Conservation (phyloP, 1,284 basidiomycete species). For the Dichomitus squalens region DNA sequence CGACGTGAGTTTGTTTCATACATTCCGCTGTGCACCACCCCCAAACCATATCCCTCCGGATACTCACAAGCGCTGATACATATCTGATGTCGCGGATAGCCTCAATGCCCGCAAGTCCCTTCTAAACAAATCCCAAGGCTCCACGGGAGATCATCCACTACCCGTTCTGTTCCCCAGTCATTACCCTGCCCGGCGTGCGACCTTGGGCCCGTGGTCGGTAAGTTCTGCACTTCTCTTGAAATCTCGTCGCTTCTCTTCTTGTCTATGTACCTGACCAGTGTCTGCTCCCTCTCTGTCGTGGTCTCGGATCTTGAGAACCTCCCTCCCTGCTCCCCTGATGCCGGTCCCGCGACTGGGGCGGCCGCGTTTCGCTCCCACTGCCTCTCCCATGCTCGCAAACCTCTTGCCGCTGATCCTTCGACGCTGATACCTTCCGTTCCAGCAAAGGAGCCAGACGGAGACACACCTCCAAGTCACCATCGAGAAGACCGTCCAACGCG, state of each 20-base stretch:
- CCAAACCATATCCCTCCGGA: not conserved
- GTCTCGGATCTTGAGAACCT: not conserved
- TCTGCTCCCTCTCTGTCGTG: not conserved
- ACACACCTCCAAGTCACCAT: slow-evolving; percentile 33
- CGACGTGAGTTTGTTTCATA: slow-evolving; percentile 35
- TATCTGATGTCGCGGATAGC: slow-evolving; percentile 13
- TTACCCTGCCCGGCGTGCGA: slow-evolving; percentile 13
- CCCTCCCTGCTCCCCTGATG: too few species aligned
- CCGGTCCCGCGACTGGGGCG: too few species aligned
- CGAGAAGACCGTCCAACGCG: slow-evolving; percentile 34
- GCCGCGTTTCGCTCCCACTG: not conserved
- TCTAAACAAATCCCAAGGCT: slow-evolving; percentile 28
- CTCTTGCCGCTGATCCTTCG: not conserved
- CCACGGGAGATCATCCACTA: slow-evolving; percentile 31
- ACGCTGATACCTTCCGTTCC: not conserved
- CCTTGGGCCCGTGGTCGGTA: slow-evolving; percentile 15
- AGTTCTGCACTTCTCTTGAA: not conserved
- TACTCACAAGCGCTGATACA: not conserved
- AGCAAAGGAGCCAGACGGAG: slow-evolving; percentile 14
- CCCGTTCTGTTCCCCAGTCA: slow-evolving; percentile 35
- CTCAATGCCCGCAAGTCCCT: slow-evolving; percentile 34
- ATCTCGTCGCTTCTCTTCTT: not conserved
- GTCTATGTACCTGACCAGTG: not conserved
- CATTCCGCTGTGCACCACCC: not conserved
- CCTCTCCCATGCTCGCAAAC: not conserved